Conservation (phyloP, 768 basidiomycete species). For the Xanthoconium purpureum region DNA sequence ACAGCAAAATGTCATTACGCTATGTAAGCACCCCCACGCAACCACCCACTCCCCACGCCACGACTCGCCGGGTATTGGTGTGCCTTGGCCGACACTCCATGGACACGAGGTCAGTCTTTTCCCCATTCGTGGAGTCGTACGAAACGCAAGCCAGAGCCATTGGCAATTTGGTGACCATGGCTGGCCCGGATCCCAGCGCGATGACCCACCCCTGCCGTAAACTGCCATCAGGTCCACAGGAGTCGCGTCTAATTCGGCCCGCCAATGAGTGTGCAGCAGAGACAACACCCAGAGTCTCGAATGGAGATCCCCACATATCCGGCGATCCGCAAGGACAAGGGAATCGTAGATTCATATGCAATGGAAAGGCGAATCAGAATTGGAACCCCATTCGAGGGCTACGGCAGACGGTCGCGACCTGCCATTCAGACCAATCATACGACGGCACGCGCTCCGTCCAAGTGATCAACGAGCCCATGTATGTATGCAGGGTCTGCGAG, state of each 20-base stretch:
- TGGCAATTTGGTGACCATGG: too few relatives aligned
- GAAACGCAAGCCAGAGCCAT: background rate
- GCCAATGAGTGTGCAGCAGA: background rate
- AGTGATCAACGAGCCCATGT: conserved; percentile 43
- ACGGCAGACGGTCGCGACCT: conserved; percentile 32
- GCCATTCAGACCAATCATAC: conserved; percentile 26
- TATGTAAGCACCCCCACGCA: background rate
- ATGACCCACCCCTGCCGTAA: background rate
- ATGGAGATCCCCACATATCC: background rate
- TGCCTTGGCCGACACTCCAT: conserved; percentile 13
- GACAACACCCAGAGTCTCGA: background rate
- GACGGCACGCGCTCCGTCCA: conserved; percentile 34
- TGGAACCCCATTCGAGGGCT: background rate
- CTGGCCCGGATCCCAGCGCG: background rate
- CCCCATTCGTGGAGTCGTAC: background rate
- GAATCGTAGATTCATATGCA: background rate
- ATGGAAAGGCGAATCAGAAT: background rate
- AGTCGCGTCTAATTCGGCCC: background rate
- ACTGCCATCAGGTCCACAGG: background rate
- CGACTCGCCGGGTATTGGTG: conserved; percentile 17
- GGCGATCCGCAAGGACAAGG: background rate
- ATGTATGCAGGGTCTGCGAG: conserved; percentile 31
- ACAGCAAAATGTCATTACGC: background rate
- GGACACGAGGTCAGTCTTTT: conserved; percentile 8
- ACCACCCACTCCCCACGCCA: conserved; percentile 1